A percentile compares a stretch with the other conserved stretches of the same genome.
Evolutionary conservation across 2,329 filamentous ascomycete species (phyloP).

Genomic region (Monosporascus sp.): DNA sequence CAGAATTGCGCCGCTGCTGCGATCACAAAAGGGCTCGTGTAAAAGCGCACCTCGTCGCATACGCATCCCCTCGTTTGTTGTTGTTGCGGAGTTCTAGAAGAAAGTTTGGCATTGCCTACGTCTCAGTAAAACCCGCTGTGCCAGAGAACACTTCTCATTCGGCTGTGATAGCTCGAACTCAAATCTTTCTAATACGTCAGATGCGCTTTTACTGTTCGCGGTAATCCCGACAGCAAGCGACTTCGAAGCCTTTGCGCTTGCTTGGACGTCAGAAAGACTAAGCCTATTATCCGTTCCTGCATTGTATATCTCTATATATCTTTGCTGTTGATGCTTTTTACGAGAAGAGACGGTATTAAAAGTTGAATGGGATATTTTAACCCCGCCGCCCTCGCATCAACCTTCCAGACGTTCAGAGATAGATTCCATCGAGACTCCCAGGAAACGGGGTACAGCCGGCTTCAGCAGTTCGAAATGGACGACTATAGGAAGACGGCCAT

Average conservation of each 20-base stretch:
- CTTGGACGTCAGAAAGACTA: conserved; percentile 55
- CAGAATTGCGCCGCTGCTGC: too few relatives aligned
- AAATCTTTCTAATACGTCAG: conserved; percentile 8
- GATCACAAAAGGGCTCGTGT: too few relatives aligned
- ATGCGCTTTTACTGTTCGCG: conserved; percentile 37
- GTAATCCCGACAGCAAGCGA: conserved; percentile 50
- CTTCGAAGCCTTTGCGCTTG: conserved; percentile 65
- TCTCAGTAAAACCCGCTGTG: neutral
- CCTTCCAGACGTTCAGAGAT: conserved; percentile 8
- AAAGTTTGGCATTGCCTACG: neutral
- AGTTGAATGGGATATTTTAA: conserved; percentile 13
- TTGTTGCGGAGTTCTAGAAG: neutral
- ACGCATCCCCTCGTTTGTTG: too few relatives aligned
- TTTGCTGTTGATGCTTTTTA: too few relatives aligned
- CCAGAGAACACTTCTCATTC: conserved; percentile 1
- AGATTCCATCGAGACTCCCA: conserved; percentile 4
- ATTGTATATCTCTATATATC: neutral
- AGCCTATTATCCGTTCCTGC: neutral
- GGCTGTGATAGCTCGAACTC: neutral
- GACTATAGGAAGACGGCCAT: conserved; percentile 17
- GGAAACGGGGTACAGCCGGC: conserved; percentile 11
- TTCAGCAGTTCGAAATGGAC: conserved; percentile 25
- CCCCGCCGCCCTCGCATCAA: neutral
- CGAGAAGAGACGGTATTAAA: neutral
- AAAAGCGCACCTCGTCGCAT: neutral